Evolutionary conservation across 192 early-diverging fungal species (phyloP).

Genomic region (Backusella tarrabulga): DNA sequence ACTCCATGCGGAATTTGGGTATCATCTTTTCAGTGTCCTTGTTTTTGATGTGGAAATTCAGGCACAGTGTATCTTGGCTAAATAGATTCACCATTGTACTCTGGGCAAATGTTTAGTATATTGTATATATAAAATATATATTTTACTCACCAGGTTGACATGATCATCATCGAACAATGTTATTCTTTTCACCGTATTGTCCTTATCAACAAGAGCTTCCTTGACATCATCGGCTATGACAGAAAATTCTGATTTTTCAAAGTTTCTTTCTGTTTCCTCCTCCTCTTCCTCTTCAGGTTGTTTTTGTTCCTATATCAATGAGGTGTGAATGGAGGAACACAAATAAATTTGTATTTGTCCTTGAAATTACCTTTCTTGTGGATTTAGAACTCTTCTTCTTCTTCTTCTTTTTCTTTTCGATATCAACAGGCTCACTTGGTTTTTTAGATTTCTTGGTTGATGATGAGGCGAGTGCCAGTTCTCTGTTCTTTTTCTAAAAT

Average conservation of each 20-base stretch:
- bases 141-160: neutral
- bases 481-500: slow-evolving; percentile 7
- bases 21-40: slow-evolving; percentile 8
- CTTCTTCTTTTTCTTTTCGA: slow-evolving; percentile 21
- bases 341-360: neutral
- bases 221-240: slow-evolving; percentile 2
- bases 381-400: neutral
- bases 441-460: slow-evolving; percentile 1
- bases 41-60: slow-evolving; percentile 25
- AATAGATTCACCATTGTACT: slow-evolving; percentile 21
- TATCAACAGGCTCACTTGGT: neutral
- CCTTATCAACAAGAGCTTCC: slow-evolving; percentile 3
- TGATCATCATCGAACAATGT: neutral
- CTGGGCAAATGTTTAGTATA: neutral
- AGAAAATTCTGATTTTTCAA: neutral
- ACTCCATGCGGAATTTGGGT: slow-evolving; percentile 24
- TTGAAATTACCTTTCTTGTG: neutral
- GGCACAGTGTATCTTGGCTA: slow-evolving; percentile 9
- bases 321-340: neutral
- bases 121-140: neutral
- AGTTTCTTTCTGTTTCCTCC: neutral
- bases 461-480: neutral
- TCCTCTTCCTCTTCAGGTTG: neutral
- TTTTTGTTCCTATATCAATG: neutral
- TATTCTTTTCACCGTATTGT: neutral